These are phyloP conservation scores for Fragosphaeria purpurea DNA, from an alignment of 2,329 filamentous ascomycete genomes.

Conservation along the genomic window DNA sequence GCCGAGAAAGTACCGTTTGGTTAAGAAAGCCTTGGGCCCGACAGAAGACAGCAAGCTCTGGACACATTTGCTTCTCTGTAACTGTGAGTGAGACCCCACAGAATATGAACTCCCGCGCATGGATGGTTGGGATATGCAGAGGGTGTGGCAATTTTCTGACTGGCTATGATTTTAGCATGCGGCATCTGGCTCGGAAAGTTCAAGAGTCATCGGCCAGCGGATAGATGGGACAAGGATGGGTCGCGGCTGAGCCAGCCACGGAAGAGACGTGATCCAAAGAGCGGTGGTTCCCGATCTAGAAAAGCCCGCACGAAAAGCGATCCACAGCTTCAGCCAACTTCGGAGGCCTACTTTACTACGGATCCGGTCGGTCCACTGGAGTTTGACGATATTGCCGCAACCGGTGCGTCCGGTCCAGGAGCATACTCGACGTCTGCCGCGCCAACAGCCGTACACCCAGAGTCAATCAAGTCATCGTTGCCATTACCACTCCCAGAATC, in stretches of 20 bases:
- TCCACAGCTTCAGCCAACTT: constrained; percentile 34
- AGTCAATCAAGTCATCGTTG: neutral
- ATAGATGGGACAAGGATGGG: constrained; percentile 67
- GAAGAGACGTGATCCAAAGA: constrained; percentile 32
- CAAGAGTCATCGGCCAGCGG: constrained; percentile 69
- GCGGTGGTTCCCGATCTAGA: constrained; percentile 35
- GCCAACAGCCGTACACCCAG: neutral
- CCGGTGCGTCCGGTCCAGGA: neutral
- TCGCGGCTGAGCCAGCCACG: constrained; percentile 41
- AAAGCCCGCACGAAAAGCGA: constrained; percentile 41
- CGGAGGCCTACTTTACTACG: constrained; percentile 44
- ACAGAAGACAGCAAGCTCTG: constrained; percentile 58
- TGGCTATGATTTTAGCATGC: constrained; percentile 46
- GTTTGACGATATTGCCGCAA: constrained; percentile 10
- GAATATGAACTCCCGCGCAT: too few relatives aligned
- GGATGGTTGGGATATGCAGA: too few relatives aligned
- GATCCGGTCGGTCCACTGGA: constrained; percentile 42
- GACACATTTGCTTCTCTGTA: constrained; percentile 71
- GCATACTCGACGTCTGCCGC: neutral
- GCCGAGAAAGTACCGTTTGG: constrained; percentile 58
- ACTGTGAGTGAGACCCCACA: constrained; percentile 48
- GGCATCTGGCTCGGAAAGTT: constrained; percentile 91
- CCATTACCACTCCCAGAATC: neutral
- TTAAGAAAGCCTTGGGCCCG: constrained; percentile 61
- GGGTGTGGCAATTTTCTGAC: too few relatives aligned